Conservation (phyloP, 495 filamentous ascomycete genomes). For the Neurospora sp. region DNA sequence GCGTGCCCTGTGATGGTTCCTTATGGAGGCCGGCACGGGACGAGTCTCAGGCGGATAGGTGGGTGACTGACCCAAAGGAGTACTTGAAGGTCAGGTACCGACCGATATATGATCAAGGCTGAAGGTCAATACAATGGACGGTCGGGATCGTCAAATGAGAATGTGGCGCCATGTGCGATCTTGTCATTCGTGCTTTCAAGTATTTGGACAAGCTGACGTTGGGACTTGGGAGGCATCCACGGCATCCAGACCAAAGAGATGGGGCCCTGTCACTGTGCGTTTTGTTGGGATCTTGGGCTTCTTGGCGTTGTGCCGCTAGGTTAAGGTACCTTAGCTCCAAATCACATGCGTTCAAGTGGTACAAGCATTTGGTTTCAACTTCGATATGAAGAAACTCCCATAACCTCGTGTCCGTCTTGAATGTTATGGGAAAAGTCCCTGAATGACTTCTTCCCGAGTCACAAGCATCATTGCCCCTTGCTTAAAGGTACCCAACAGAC, state of each 20-base stretch:
- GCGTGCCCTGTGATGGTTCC: neutral
- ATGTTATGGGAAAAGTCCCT: neutral
- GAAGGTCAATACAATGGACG: neutral
- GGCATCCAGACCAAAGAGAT: neutral
- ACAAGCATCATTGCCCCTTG: neutral
- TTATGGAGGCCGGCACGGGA: neutral
- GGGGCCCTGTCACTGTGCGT: neutral
- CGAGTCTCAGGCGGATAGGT: neutral
- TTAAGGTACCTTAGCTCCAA: neutral
- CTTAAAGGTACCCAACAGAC: neutral
- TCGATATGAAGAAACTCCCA: neutral
- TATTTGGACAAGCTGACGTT: neutral
- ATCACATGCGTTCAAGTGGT: neutral
- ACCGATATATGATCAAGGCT: neutral
- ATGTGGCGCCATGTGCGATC: constrained; percentile 10
- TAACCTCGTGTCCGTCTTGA: neutral
- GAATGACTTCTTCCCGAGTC: neutral
- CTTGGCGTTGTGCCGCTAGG: neutral
- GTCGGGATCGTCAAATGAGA: neutral
- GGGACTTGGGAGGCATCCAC: neutral
- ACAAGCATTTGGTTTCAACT: neutral
- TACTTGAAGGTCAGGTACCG: constrained; percentile 1
- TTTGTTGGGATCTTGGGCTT: constrained; percentile 6
- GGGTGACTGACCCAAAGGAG: neutral
- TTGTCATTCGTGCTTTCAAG: constrained; percentile 8